Percentiles rank a stretch among this genome's conserved stretches.
phyloP scores from a whole-genome alignment of 805 yeast species.

The Wickerhamiella azymoides region DNA sequence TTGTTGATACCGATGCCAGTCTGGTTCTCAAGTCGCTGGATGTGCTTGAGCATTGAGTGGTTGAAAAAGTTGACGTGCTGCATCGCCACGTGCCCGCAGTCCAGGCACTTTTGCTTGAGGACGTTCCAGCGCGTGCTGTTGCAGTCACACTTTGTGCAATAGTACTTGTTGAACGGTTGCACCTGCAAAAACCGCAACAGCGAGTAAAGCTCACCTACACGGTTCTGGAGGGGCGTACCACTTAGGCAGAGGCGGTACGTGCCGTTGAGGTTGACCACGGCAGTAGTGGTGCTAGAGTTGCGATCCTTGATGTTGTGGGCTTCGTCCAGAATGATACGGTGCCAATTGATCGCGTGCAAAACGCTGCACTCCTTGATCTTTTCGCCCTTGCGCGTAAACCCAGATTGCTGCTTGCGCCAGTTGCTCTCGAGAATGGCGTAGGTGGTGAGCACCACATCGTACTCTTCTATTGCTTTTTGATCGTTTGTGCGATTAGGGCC shows the following conservation, averaged over 20 bases:
- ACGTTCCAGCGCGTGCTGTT: conserved; percentile 72
- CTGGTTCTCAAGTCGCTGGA: conserved; percentile 70
- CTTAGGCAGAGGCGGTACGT: conserved; percentile 80
- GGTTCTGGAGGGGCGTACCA: conserved; percentile 92
- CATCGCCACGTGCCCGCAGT: conserved; percentile 88
- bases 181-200: conserved; percentile 71
- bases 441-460: conserved; percentile 80
- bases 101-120: conserved; percentile 71
- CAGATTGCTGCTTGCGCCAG: conserved; percentile 67
- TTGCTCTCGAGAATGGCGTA: conserved; percentile 86
- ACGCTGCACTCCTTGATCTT: conserved; percentile 61
- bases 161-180: conserved; percentile 77
- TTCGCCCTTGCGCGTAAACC: conserved; percentile 62
- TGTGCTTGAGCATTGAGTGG: conserved; percentile 88
- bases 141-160: conserved; percentile 89
- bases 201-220: conserved; percentile 94
- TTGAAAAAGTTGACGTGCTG: conserved; percentile 90
- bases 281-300: conserved; percentile 83
- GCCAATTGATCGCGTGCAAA: conserved; percentile 60
- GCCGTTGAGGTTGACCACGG: conserved; percentile 63
- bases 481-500: conserved; percentile 65
- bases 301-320: conserved; percentile 97
- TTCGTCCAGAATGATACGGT: conserved; percentile 83
- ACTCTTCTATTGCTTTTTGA: conserved; percentile 39
- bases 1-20: conserved; percentile 67